Evolutionary conservation across 257 asterid genomes (phyloP).

Genomic region (Salvia hispanica): DNA sequence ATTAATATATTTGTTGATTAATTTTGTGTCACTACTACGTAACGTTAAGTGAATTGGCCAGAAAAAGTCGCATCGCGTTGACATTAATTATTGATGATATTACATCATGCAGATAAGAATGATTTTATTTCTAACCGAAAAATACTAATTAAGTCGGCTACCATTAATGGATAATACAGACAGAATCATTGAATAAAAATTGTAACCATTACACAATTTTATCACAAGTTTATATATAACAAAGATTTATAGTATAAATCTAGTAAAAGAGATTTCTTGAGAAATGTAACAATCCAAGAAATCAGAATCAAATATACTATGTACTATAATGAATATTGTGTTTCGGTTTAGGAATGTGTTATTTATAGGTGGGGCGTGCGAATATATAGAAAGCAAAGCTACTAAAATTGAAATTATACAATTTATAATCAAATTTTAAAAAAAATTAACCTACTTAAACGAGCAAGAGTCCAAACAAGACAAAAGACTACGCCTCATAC

Average conservation of each 20-base stretch:
- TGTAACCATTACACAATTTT: neutral
- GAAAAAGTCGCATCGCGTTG: neutral
- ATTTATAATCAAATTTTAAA: no score
- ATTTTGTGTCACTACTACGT: neutral
- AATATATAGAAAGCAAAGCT: neutral
- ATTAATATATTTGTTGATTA: neutral
- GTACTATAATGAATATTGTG: neutral
- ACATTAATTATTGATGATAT: neutral
- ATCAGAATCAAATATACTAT: neutral
- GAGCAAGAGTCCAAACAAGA: neutral
- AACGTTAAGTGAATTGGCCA: neutral
- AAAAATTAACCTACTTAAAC: no score
- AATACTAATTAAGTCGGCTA: neutral
- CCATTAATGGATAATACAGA: neutral
- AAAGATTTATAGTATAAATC: neutral
- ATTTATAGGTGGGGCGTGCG: neutral
- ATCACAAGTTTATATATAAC: neutral
- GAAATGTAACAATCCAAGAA: neutral
- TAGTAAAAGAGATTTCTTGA: neutral
- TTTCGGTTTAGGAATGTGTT: neutral
- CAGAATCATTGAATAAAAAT: neutral
- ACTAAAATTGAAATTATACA: neutral
- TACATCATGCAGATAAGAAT: neutral
- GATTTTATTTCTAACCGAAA: neutral
- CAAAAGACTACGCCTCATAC: neutral